Percentiles rank a stretch among this genome's conserved stretches.
These are phyloP conservation scores for Pythium sp. DNA, from an alignment of 352 stramenopile genomes.

Conservation along the genomic window DNA sequence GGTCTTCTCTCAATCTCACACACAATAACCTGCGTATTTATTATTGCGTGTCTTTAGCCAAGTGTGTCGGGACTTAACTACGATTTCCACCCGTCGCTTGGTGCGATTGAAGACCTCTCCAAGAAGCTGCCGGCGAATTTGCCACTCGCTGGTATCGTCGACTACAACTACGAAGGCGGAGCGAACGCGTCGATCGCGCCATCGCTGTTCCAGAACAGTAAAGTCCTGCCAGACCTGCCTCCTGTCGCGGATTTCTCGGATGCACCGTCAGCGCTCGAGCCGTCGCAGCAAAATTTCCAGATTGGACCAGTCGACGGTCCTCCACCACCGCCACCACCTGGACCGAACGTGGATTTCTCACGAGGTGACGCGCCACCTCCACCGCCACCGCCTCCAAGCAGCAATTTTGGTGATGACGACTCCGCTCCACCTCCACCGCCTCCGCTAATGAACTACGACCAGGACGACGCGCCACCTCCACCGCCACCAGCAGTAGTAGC, in stretches of 20 bases:
- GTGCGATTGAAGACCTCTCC: slow-evolving; percentile 65
- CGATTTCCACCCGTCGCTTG: slow-evolving; percentile 72
- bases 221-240: slow-evolving; percentile 67
- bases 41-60: slow-evolving; percentile 26
- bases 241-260: slow-evolving; percentile 61
- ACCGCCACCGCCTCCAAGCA: slow-evolving; percentile 49
- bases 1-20: background rate
- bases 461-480: slow-evolving; percentile 39
- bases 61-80: slow-evolving; percentile 72
- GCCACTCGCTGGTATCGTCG: slow-evolving; percentile 73
- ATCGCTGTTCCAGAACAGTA: slow-evolving; percentile 77
- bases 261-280: slow-evolving; percentile 61
- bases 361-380: slow-evolving; percentile 34
- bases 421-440: slow-evolving; percentile 40
- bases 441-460: slow-evolving; percentile 26
- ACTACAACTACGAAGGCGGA: slow-evolving; percentile 78
- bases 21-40: background rate
- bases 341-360: slow-evolving; percentile 56
- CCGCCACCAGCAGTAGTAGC: slow-evolving; percentile 36
- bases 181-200: slow-evolving; percentile 69
- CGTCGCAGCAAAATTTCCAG: slow-evolving; percentile 43
- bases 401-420: slow-evolving; percentile 43
- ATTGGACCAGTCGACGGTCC: slow-evolving; percentile 66
- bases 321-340: slow-evolving; percentile 60
- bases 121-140: slow-evolving; percentile 76